Evolutionary conservation across 2,329 filamentous ascomycete genomes (phyloP), one percentile per base, ranked within the genome.

Genomic region (Chaetomiaceae sp.): DNA sequence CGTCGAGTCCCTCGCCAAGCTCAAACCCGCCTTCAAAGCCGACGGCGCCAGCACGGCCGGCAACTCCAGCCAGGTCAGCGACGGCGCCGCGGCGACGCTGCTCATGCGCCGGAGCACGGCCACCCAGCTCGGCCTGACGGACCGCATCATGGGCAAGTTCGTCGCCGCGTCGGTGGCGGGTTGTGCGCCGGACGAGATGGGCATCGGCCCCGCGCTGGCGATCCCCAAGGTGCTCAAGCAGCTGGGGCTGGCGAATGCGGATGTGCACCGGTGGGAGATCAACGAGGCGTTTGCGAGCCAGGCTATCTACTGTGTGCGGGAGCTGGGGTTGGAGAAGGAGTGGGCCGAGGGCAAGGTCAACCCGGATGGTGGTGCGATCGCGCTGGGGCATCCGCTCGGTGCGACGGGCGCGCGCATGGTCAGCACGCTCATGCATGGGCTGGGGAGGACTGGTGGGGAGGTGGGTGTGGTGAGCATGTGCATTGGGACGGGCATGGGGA

Each of bases 401-500:
- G 91, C 90, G 29, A 96, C 91, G 5, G 90, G 89, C 30, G 89
- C 87, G 27, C 77, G 91, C 61, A 86, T 95, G 79, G 72, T 90
- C 62, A 83, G 83, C 43, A 92, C 88, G 46, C 69, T 92, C 61
- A 62, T 78, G 62, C 81, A 75, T 67, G 95, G 73, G 67, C 80
- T 70, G 77, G 86, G 74, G 65, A 88, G 82, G 73, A 82, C 70
- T 71, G 88, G 83, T 1, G 78, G 87, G 54, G 78, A 92, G 69
- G 75, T 95, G 43, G 90, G 91, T 61, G 89, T 96, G 40, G 81
- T 95, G 51, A 94, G 87, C 65, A 95, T 96, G 89, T 96, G 91
- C 69, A 82, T 90, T 54, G 87, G 87, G 14, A 90, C 87, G 0
- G 86, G 86, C n/a, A 89, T 89, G 84, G 85, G 85, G 14, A 87